Percentiles rank a stretch among this genome's conserved stretches.
Conservation (phyloP, 2,329 filamentous ascomycete species). For the Zymoseptoria pseudotritici region DNA sequence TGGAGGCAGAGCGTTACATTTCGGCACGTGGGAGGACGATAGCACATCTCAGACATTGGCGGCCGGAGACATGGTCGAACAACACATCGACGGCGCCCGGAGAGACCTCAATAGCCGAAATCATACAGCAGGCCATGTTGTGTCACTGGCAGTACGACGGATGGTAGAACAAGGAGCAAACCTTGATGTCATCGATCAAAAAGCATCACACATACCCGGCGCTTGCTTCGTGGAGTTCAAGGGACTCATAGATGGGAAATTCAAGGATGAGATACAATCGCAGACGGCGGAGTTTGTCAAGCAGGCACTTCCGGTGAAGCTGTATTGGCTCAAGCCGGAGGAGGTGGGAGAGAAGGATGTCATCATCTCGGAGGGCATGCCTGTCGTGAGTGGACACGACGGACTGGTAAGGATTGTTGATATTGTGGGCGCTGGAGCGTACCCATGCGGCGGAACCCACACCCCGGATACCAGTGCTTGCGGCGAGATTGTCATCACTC, state of each 20-base stretch:
- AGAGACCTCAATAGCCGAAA: conserved; percentile 58
- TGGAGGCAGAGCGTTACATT: conserved; percentile 55
- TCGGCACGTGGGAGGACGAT: conserved; percentile 47
- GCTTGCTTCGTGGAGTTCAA: conserved; percentile 61
- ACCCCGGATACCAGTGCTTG: conserved; percentile 53
- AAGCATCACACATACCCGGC: conserved; percentile 65
- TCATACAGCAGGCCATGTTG: conserved; percentile 67
- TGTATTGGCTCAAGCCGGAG: conserved; percentile 56
- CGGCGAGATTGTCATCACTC: conserved; percentile 57
- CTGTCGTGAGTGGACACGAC: conserved; percentile 25
- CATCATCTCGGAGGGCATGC: conserved; percentile 8
- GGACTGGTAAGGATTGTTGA: conserved; percentile 60
- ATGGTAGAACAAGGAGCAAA: conserved; percentile 47
- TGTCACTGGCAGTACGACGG: conserved; percentile 59
- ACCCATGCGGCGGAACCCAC: conserved; percentile 71
- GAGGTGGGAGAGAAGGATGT: conserved; percentile 20
- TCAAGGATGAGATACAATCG: conserved; percentile 55
- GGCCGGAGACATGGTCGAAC: conserved; percentile 43
- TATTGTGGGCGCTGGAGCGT: conserved; percentile 60
- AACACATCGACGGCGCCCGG: conserved; percentile 54
- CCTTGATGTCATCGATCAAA: conserved; percentile 52
- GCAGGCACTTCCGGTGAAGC: conserved; percentile 50
- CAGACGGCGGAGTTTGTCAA: conserved; percentile 53
- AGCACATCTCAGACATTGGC: background rate
- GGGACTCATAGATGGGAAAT: conserved; percentile 57